Percentiles rank a stretch among this genome's conserved stretches.
phyloP scores from a whole-genome alignment of 2,329 filamentous ascomycete species.

The Nothophaeocryptopus gaeumannii region DNA sequence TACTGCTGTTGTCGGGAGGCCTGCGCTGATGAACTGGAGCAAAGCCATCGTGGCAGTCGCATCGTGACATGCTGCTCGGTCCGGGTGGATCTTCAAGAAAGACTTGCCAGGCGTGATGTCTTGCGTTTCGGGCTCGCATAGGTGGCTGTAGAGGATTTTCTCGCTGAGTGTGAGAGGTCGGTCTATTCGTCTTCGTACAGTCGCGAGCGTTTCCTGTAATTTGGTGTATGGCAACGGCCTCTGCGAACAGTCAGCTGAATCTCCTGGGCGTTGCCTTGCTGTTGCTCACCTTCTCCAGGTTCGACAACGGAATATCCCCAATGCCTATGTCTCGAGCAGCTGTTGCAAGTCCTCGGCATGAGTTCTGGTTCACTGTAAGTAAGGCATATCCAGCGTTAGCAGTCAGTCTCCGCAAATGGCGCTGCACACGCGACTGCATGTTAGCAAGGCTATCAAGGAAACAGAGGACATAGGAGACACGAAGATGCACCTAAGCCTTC shows the following conservation, averaged over 20 bases:
- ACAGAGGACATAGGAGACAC: too few relatives aligned
- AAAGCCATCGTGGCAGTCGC: conserved; percentile 99
- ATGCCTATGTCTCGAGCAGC: not conserved
- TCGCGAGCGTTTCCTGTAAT: conserved; percentile 75
- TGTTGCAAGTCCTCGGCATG: not conserved
- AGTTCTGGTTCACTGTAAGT: not conserved
- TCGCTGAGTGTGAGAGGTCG: conserved; percentile 90
- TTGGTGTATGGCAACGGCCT: conserved; percentile 3
- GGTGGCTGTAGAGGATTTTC: conserved; percentile 97
- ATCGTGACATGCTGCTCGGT: conserved; percentile 98
- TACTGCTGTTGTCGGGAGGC: conserved; percentile 89
- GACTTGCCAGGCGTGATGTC: conserved; percentile 92
- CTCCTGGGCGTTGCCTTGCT: not conserved
- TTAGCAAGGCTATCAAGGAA: too few relatives aligned
- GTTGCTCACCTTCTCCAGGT: not conserved
- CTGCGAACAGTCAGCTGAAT: not conserved
- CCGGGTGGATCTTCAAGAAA: conserved; percentile 92
- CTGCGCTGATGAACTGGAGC: conserved; percentile 97
- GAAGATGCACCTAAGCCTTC: too few relatives aligned
- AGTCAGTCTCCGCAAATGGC: too few relatives aligned
- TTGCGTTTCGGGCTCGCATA: conserved; percentile 92
- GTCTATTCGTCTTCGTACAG: conserved; percentile 85
- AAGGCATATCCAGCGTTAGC: too few relatives aligned
- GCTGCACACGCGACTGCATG: too few relatives aligned
- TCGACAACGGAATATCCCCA: not conserved